Percentiles rank a stretch among this genome's conserved stretches.
Conservation (phyloP, 2,329 filamentous ascomycete genomes). For the Elsinoe perseae region DNA sequence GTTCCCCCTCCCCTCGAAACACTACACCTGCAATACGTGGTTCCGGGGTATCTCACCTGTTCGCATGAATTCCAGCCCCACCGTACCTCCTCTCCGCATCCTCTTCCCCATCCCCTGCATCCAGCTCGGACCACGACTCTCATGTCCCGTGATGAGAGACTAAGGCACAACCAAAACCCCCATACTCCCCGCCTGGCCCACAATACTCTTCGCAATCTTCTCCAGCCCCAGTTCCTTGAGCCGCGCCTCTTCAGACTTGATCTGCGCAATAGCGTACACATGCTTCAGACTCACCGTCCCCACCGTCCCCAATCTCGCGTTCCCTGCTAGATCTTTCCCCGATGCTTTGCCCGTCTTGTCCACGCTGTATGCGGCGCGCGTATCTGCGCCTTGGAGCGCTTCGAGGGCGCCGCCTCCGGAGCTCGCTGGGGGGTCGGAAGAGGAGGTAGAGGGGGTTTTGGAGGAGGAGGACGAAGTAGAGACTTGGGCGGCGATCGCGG, state of each 20-base stretch:
- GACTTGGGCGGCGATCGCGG: slow-evolving; percentile 32
- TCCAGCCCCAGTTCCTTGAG: slow-evolving; percentile 69
- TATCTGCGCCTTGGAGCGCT: slow-evolving; percentile 26
- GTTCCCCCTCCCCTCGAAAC: too few species aligned
- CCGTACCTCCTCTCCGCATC: not conserved
- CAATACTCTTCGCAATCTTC: slow-evolving; percentile 67
- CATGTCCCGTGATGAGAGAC: too few species aligned
- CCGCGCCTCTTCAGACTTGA: slow-evolving; percentile 58
- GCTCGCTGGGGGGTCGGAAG: slow-evolving; percentile 20
- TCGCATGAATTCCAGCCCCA: too few species aligned
- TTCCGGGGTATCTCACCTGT: too few species aligned
- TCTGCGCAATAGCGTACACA: slow-evolving; percentile 93
- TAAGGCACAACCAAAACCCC: slow-evolving; percentile 42
- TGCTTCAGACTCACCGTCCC: slow-evolving; percentile 89
- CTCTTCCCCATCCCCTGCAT: not conserved
- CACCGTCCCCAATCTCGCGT: slow-evolving; percentile 68
- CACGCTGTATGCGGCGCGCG: not conserved
- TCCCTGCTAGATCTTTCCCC: slow-evolving; percentile 29
- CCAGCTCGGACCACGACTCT: slow-evolving; percentile 19
- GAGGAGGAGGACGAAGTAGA: slow-evolving; percentile 21
- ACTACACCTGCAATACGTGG: too few species aligned
- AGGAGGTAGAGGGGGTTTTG: not conserved
- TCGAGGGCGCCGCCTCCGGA: slow-evolving; percentile 17
- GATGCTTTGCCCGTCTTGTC: slow-evolving; percentile 2
- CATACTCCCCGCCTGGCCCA: slow-evolving; percentile 45